A percentile compares a stretch with the other conserved stretches of the same genome.
Conservation (phyloP, 805 yeast species). For the Lachancea nothofagi region DNA sequence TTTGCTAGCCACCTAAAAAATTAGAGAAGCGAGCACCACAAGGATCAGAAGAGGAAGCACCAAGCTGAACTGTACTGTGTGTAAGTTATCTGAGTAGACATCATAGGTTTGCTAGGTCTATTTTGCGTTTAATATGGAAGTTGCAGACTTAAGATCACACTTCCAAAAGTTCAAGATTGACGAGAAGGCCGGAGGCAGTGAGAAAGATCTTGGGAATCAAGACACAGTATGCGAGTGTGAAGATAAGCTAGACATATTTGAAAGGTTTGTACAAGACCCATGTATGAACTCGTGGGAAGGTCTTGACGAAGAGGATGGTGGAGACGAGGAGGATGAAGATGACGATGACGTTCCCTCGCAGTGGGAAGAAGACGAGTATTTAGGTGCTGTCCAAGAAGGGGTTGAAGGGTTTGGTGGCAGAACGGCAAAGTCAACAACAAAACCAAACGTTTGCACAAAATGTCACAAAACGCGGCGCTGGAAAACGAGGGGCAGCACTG, state of each 20-base stretch:
- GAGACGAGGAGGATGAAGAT: constrained; percentile 16
- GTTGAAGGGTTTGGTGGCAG: constrained; percentile 3
- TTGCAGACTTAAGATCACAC: background rate
- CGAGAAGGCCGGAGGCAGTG: background rate
- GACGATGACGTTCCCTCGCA: constrained; percentile 14
- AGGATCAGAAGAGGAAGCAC: too few species aligned
- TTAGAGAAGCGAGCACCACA: too few species aligned
- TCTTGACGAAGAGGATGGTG: constrained; percentile 13
- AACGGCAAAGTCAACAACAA: background rate
- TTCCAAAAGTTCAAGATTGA: constrained; percentile 1
- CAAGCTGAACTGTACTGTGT: too few species aligned
- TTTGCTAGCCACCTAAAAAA: too few species aligned
- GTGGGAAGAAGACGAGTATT: constrained; percentile 15
- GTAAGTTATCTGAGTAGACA: too few species aligned
- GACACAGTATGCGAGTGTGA: constrained; percentile 6
- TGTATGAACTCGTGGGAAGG: constrained; percentile 25
- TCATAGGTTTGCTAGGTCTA: too few species aligned
- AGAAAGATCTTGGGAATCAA: background rate
- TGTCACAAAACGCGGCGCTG: constrained; percentile 9
- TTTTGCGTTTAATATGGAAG: constrained; percentile 1
- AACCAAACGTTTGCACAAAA: constrained; percentile 4
- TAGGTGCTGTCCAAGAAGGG: constrained; percentile 13
- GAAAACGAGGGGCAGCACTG: constrained; percentile 3
- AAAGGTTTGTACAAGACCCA: constrained; percentile 27
- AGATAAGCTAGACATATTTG: constrained; percentile 21